phyloP scores from a whole-genome alignment of 2,329 filamentous ascomycete species.

The Phialophora expanda region DNA sequence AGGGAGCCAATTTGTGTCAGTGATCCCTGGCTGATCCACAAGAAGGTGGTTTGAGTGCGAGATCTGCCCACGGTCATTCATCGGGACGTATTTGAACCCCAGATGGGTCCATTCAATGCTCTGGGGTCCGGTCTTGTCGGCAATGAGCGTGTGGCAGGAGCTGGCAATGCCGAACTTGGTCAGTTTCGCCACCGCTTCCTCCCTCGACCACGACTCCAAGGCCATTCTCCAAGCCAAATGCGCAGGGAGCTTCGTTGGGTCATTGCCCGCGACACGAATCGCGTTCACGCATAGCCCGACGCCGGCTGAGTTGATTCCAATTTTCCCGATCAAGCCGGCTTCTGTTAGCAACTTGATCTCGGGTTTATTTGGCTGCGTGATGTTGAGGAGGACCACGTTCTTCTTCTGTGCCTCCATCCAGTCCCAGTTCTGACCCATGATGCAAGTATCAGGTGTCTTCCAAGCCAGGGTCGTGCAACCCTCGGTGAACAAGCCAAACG shows the following conservation, averaged over 20 bases:
- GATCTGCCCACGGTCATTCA: slow-evolving; percentile 47
- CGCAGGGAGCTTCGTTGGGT: slow-evolving; percentile 54
- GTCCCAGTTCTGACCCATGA: slow-evolving; percentile 64
- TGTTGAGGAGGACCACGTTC: slow-evolving; percentile 57
- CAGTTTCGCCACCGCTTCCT: slow-evolving; percentile 57
- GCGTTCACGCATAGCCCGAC: slow-evolving; percentile 63
- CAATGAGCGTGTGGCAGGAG: slow-evolving; percentile 60
- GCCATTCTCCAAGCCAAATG: slow-evolving; percentile 60
- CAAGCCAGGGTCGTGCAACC: slow-evolving; percentile 62
- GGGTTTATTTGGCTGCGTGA: slow-evolving; percentile 46
- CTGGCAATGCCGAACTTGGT: slow-evolving; percentile 54
- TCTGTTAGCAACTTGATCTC: slow-evolving; percentile 61
- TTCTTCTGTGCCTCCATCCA: slow-evolving; percentile 56
- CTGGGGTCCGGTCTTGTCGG: slow-evolving; percentile 51
- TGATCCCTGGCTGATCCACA: slow-evolving; percentile 26
- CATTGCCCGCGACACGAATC: slow-evolving; percentile 56
- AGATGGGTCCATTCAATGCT: slow-evolving; percentile 55
- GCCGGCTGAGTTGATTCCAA: slow-evolving; percentile 54
- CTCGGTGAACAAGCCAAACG: slow-evolving; percentile 61
- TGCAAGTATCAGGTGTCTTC: slow-evolving; percentile 47
- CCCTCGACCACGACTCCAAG: slow-evolving; percentile 53
- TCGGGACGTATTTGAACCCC: slow-evolving; percentile 36
- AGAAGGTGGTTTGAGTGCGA: slow-evolving; percentile 55
- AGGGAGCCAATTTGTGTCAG: slow-evolving; percentile 17
- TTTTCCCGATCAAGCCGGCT: slow-evolving; percentile 49